Conservation (phyloP, 768 basidiomycete species). For the Cystobasidium tubakii region DNA sequence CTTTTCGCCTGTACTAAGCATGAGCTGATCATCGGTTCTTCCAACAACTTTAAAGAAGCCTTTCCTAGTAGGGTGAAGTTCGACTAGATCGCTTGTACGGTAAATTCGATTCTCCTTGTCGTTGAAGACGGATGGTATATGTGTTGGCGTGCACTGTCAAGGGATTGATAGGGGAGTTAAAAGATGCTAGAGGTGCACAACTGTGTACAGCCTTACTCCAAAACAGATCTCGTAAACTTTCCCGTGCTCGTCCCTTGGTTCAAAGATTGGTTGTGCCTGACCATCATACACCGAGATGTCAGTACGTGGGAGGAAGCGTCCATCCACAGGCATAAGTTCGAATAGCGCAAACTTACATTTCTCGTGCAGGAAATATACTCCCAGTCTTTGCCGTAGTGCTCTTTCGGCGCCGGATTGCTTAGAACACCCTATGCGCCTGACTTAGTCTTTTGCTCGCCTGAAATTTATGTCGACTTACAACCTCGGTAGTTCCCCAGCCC, state of each 20-base stretch:
- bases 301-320: too few relatives aligned
- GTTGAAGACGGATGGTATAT: constrained; percentile 29
- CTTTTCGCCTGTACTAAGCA: constrained; percentile 54
- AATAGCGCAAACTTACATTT: background rate
- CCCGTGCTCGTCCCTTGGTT: constrained; percentile 3
- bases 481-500: constrained; percentile 26
- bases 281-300: background rate
- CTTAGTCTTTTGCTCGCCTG: too few relatives aligned
- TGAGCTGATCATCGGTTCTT: constrained; percentile 53
- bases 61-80: constrained; percentile 47
- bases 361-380: constrained; percentile 7
- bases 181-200: background rate
- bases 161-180: background rate
- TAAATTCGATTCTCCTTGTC: constrained; percentile 5
- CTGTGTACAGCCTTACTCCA: background rate
- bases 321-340: too few relatives aligned
- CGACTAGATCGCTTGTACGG: constrained; percentile 49
- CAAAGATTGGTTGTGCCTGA: constrained; percentile 18
- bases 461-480: constrained; percentile 6
- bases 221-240: constrained; percentile 27
- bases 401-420: constrained; percentile 14
- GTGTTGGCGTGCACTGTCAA: background rate
- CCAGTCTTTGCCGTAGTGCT: constrained; percentile 17
- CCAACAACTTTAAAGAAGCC: constrained; percentile 51
- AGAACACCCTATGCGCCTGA: constrained; percentile 16